Evolutionary conservation across 345 rosid genomes (phyloP).

Genomic region (Hibiscus mutabilis): DNA sequence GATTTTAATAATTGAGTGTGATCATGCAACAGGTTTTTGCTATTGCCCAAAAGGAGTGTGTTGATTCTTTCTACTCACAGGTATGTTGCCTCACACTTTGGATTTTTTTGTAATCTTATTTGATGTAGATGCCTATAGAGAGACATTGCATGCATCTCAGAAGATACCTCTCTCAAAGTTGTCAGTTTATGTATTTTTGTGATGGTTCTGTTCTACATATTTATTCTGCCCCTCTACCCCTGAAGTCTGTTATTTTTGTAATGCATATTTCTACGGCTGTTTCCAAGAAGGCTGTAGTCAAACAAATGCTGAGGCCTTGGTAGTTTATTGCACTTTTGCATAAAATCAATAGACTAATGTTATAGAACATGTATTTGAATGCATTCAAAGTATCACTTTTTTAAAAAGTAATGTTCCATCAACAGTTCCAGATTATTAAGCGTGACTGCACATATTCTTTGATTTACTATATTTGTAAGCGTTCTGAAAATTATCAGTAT

Average conservation of each 20-base stretch:
- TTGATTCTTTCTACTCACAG: conserved; percentile 92
- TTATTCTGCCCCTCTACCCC: not conserved
- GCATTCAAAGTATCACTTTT: not conserved
- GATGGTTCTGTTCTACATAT: not conserved
- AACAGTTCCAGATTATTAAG: not conserved
- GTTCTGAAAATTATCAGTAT: not conserved
- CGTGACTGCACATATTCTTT: not conserved
- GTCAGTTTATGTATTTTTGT: not conserved
- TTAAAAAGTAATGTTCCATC: not conserved
- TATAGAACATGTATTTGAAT: not conserved
- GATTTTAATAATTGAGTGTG: conserved; percentile 1
- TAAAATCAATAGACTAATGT: not conserved
- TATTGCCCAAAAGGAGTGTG: conserved; percentile 81
- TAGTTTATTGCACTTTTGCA: not conserved
- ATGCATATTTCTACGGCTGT: not conserved
- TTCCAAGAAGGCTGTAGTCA: not conserved
- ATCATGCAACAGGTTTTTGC: conserved; percentile 67
- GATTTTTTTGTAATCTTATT: not conserved
- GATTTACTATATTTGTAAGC: not conserved
- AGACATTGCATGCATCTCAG: not conserved
- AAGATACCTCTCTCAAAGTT: not conserved
- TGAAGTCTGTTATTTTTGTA: not conserved
- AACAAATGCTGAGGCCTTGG: not conserved
- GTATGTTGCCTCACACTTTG: conserved; percentile 28
- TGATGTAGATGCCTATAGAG: not conserved